Percentiles rank a stretch among this genome's conserved stretches.
Evolutionary conservation across 352 stramenopile species (phyloP).

Genomic region (Phytophthora citricola): DNA sequence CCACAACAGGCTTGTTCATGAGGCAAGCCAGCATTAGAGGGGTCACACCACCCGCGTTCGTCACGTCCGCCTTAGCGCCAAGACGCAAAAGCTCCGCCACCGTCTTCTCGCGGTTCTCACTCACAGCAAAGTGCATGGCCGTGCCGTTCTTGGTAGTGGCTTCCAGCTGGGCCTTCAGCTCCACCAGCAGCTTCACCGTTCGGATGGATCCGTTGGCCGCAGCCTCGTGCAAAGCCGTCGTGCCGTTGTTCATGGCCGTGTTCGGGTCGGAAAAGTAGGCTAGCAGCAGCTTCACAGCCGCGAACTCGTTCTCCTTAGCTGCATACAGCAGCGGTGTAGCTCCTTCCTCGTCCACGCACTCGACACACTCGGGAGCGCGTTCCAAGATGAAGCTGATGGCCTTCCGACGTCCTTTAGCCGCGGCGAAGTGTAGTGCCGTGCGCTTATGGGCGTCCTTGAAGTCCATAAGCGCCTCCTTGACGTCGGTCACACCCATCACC

Average conservation of each 20-base stretch:
- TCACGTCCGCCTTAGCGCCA: slow-evolving; percentile 70
- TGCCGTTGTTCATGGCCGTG: slow-evolving; percentile 63
- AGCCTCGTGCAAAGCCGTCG: slow-evolving; percentile 72
- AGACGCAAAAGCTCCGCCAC: slow-evolving; percentile 65
- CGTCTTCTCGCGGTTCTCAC: slow-evolving; percentile 81
- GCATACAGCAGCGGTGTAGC: slow-evolving; percentile 76
- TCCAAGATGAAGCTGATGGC: slow-evolving; percentile 79
- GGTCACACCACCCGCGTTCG: slow-evolving; percentile 75
- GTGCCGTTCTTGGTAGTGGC: slow-evolving; percentile 76
- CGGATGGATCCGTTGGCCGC: slow-evolving; percentile 72
- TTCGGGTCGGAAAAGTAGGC: slow-evolving; percentile 62
- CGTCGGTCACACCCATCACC: slow-evolving; percentile 62
- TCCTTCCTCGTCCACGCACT: slow-evolving; percentile 76
- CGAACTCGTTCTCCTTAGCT: slow-evolving; percentile 81
- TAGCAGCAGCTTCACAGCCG: slow-evolving; percentile 68
- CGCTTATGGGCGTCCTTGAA: slow-evolving; percentile 88
- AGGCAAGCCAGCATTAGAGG: slow-evolving; percentile 77
- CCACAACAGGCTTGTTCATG: slow-evolving; percentile 78
- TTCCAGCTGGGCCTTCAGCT: slow-evolving; percentile 65
- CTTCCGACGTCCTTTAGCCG: slow-evolving; percentile 79
- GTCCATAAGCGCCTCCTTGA: slow-evolving; percentile 66
- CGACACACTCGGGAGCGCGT: slow-evolving; percentile 58
- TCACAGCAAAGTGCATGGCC: slow-evolving; percentile 82
- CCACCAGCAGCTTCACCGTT: slow-evolving; percentile 59
- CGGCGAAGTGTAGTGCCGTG: slow-evolving; percentile 82